Evolutionary conservation across 1,139 yeast genomes (phyloP).

Genomic region (Saccharomyces hybrid): DNA sequence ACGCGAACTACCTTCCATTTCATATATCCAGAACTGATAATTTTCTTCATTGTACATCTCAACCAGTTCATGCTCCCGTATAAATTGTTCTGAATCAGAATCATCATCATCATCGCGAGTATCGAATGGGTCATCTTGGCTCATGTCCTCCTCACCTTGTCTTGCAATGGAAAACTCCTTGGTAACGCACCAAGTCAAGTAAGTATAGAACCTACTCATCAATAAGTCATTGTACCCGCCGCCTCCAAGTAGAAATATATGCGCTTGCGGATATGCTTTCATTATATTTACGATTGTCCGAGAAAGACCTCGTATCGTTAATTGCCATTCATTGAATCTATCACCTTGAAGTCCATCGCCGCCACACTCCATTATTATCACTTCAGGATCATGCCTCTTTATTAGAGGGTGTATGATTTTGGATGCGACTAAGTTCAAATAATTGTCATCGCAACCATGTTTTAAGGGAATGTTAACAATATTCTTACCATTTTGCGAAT

Average conservation of each 20-base stretch:
- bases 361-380: conserved; percentile 60
- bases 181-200: conserved; percentile 40
- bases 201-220: conserved; percentile 59
- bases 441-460: conserved; percentile 48
- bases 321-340: conserved; percentile 59
- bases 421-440: conserved; percentile 35
- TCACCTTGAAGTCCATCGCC: conserved; percentile 63
- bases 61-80: conserved; percentile 47
- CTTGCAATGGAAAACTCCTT: conserved; percentile 6
- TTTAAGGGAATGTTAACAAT: conserved; percentile 49
- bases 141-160: neutral
- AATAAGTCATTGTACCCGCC: conserved; percentile 68
- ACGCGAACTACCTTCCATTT: conserved; percentile 23
- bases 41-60: conserved; percentile 44
- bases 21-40: conserved; percentile 43
- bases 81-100: conserved; percentile 30
- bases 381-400: conserved; percentile 39
- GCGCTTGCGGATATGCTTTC: conserved; percentile 25
- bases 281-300: conserved; percentile 34
- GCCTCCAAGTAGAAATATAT: conserved; percentile 56
- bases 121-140: neutral
- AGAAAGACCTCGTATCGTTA: conserved; percentile 48
- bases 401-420: conserved; percentile 42
- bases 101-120: neutral
- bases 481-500: conserved; percentile 32